Percentiles rank a stretch among this genome's conserved stretches.
phyloP scores from a whole-genome alignment of 805 yeast genomes.

The Candida methanosorbosa region DNA sequence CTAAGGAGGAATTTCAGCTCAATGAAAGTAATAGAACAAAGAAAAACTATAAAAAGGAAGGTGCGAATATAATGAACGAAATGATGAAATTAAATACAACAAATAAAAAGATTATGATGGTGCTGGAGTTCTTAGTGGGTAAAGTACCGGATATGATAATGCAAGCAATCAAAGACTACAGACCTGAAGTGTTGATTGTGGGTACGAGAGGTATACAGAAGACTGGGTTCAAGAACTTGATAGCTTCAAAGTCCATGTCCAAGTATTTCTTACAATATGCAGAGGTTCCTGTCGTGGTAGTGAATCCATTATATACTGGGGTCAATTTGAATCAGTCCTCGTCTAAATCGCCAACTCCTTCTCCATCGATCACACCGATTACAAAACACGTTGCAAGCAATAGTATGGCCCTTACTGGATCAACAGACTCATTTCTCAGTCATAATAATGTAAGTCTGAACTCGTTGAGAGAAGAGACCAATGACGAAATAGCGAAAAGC shows the following conservation, averaged over 20 bases:
- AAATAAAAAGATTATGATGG: constrained; percentile 31
- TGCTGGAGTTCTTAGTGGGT: constrained; percentile 36
- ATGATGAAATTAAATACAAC: constrained; percentile 24
- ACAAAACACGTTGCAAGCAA: too few relatives aligned
- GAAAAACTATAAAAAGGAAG: constrained; percentile 24
- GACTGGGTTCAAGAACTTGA: constrained; percentile 30
- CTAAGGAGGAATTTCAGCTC: constrained; percentile 21
- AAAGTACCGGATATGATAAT: constrained; percentile 31
- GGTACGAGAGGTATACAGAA: constrained; percentile 31
- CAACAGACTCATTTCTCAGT: too few relatives aligned
- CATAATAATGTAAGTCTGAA: background rate
- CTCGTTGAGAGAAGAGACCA: background rate
- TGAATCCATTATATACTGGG: constrained; percentile 25
- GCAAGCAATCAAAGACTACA: constrained; percentile 33
- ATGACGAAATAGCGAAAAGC: too few relatives aligned
- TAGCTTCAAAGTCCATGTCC: constrained; percentile 34
- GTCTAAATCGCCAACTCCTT: too few relatives aligned
- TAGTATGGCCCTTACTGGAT: too few relatives aligned
- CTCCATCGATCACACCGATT: too few relatives aligned
- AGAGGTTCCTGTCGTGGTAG: constrained; percentile 36
- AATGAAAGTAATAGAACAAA: constrained; percentile 6
- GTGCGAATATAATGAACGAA: constrained; percentile 22
- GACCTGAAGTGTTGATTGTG: constrained; percentile 34
- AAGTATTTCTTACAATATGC: constrained; percentile 39
- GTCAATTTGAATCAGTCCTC: background rate